Evolutionary conservation across 352 stramenopile genomes (phyloP), one percentile per base, ranked within the genome.

Genomic region (Lagenidium giganteum): DNA sequence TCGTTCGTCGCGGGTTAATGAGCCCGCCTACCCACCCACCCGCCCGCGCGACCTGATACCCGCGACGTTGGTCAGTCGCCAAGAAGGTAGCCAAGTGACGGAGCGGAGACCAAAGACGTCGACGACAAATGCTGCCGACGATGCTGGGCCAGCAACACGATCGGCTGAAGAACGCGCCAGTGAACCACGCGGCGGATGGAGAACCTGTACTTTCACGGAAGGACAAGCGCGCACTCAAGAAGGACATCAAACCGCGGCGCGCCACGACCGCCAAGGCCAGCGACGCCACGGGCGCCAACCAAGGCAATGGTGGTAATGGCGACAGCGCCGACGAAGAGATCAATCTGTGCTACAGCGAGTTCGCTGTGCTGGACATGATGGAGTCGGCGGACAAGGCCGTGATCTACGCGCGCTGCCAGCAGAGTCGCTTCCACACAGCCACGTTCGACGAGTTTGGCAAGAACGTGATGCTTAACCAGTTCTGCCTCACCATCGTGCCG

Each of bases 401-500:
- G 8, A 57, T 62, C 23, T 26, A 70, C 31, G 67, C 59, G 27
- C 69, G 58, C 6, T 76, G 64, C 18, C 67, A 80, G 64, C 67
- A 80, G 56, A 80, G 64, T 42, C 67, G 67, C 17, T 80, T 80
- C 59, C 64, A 80, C 27, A 80, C 64, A n/a, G 67, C 73, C 24
- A 80, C 67, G 8, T 80, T 65, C 41, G 67, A 80, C 39, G 67
- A 80, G 51, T 80, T 70, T 18, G 67, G 67, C 23, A 80, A 80
- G 28, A 80, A 80, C 33, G 61, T 80, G 41, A 31, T 71, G 22
- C 58, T 80, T n/a, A 67, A 74, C 50, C 67, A 80, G 34, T 76
- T 80, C 53, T 70, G 61, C 7, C 55, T 81, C 13, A 61, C 51
- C 18, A 66, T 81, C 42, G 57, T 54, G 11, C 44, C 59, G 5